phyloP scores from a whole-genome alignment of 2,329 filamentous ascomycete genomes.

The Bimuria novae-zelandiae region DNA sequence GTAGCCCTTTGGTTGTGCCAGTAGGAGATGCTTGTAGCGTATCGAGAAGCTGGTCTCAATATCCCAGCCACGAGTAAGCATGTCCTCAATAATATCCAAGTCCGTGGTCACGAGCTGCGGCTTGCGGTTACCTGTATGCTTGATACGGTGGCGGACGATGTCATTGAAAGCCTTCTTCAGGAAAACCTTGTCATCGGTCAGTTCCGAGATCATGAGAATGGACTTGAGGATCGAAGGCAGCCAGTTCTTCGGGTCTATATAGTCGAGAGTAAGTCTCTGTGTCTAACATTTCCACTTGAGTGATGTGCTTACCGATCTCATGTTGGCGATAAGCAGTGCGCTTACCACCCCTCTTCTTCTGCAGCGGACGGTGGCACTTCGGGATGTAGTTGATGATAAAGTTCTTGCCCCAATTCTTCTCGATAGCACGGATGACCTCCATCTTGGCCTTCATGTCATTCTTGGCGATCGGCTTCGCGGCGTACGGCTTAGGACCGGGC shows the following conservation, averaged over 20 bases:
- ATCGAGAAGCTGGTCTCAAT: conserved; percentile 29
- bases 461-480: conserved; percentile 28
- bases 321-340: conserved; percentile 24
- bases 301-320: conserved; percentile 15
- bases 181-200: conserved; percentile 26
- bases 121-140: conserved; percentile 38
- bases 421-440: conserved; percentile 31
- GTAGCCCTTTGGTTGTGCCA: conserved; percentile 21
- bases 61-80: conserved; percentile 32
- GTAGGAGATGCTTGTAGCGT: conserved; percentile 38
- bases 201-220: conserved; percentile 29
- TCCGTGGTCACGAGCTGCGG: conserved; percentile 39
- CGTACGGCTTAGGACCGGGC: conserved; percentile 20
- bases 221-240: conserved; percentile 33
- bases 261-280: background rate
- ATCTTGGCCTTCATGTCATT: conserved; percentile 33
- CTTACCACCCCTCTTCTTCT: conserved; percentile 26
- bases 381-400: conserved; percentile 38
- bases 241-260: conserved; percentile 34
- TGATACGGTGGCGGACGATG: conserved; percentile 36
- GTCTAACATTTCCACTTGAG: too few relatives aligned
- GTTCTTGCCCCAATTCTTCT: conserved; percentile 31
- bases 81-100: conserved; percentile 41
- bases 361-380: conserved; percentile 32
- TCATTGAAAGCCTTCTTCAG: conserved; percentile 33